These are phyloP conservation scores for Calendula officinalis DNA, from an alignment of 129 eudicot genomes.

Conservation along the genomic window DNA sequence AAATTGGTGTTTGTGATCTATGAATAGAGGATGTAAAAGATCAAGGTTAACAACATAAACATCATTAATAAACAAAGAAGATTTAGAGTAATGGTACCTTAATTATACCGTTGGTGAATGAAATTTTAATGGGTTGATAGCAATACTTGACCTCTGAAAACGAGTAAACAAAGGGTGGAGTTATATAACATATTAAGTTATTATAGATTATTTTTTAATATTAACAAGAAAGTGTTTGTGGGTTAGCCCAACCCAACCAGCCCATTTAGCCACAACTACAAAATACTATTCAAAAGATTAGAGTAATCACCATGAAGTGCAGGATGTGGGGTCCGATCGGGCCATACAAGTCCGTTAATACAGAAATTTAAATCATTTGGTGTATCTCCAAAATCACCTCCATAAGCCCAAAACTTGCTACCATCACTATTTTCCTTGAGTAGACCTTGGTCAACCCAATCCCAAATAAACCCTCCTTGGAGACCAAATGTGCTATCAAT, in stretches of 20 bases:
- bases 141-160: conserved; percentile 85
- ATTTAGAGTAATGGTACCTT: conserved; percentile 50
- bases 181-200: not conserved
- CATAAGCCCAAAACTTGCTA: conserved; percentile 84
- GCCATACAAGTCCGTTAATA: conserved; percentile 78
- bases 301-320: conserved; percentile 65
- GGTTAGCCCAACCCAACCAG: not conserved
- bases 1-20: conserved; percentile 75
- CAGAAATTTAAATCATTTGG: conserved; percentile 96
- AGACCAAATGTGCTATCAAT: conserved; percentile 88
- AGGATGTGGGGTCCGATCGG: conserved; percentile 95
- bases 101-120: conserved; percentile 49
- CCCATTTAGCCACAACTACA: conserved; percentile 12
- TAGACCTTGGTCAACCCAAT: conserved; percentile 94
- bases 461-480: conserved; percentile 99
- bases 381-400: conserved; percentile 89
- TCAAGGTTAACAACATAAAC: conserved; percentile 17
- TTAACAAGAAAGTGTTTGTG: not conserved
- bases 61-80: not conserved
- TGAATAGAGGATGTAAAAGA: conserved; percentile 18
- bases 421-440: conserved; percentile 73
- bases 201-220: not conserved
- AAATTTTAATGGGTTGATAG: conserved; percentile 86
- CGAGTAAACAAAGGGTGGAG: conserved; percentile 11
- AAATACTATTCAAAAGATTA: not conserved